Base-by-base conservation (phyloP, 441 rosid genomes). In the Erysimum pusillum region DNA sequence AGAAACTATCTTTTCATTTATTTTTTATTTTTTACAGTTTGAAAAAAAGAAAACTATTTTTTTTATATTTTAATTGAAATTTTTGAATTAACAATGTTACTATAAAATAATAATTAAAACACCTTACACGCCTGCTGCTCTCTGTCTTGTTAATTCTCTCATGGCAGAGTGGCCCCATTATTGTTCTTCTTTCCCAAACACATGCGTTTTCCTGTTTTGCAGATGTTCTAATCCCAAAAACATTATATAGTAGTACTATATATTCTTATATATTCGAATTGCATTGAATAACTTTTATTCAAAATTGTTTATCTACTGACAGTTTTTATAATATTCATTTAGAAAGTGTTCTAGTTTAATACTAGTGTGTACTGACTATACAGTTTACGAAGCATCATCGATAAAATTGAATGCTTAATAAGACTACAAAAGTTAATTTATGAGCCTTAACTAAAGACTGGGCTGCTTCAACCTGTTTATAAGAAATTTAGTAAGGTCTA, bases 81-180 rank as follows among this genome's bases (percentile, higher is more conserved):
- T 28, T 25, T 28, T 28, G 31, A 28, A 28, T 57, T 22, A 41
- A 41, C 7, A 75, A 10, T 66, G 4, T 28, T 28, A 41, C 14
- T 39, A 39, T 28, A 38, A 41, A 51, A 75, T 46, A 68, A 76
- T 63, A 62, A 76, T 76, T 35, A 45, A 63, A 64, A 46, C 52
- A 71, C 67, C 63, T 54, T 64, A 56, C 76, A 76, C 71, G 80
- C 80, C 80, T 76, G 72, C 61, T 63, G 7, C 61, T 46, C 67
- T 71, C 54, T 76, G 80, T 64, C 75, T 45, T 76, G 80, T 71
- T 71, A 36, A 36, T 71, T 64, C 48, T 49, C 42, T 77, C 72
- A 65, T 36, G 15, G 76, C 64, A 36, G 22, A 45, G 76, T 63
- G 80, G 80, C 67, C 80, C 80, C 67, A 5, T 11, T 20, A 14